Evolutionary conservation across 2,329 filamentous ascomycete species (phyloP).

Genomic region (Fusarium sp.): DNA sequence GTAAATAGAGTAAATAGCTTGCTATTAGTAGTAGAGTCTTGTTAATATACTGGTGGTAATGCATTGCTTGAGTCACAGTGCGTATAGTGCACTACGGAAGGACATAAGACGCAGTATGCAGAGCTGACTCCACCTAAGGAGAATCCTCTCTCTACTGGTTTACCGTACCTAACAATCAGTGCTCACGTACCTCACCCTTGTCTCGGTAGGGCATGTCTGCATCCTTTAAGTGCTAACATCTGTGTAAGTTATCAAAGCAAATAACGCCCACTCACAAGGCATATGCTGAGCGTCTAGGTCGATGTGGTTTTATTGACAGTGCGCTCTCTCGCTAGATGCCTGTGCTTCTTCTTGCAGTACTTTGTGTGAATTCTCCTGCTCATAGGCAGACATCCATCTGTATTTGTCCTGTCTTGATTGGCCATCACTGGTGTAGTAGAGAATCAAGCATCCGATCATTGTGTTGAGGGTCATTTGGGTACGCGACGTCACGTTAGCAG

Average conservation of each 20-base stretch:
- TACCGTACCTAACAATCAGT: not conserved
- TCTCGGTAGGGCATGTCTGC: not conserved
- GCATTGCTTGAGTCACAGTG: not conserved
- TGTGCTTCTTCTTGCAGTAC: not conserved
- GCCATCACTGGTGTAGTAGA: not conserved
- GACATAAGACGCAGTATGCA: not conserved
- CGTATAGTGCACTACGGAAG: not conserved
- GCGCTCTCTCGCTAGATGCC: not conserved
- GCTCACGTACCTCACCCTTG: not conserved
- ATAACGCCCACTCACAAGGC: not conserved
- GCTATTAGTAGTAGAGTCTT: no score
- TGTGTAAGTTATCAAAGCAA: not conserved
- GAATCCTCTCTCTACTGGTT: not conserved
- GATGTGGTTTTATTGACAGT: not conserved
- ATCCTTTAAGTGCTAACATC: no score
- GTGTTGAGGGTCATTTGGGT: not conserved
- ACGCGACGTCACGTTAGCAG: not conserved
- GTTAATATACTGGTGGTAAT: no score
- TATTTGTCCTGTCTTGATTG: not conserved
- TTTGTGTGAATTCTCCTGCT: not conserved
- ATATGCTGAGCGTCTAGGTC: not conserved
- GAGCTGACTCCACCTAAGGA: fast-evolving
- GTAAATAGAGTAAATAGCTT: no score
- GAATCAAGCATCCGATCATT: not conserved
- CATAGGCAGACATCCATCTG: not conserved